A percentile compares a stretch with the other conserved stretches of the same genome.
Conservation (phyloP, 2,329 filamentous ascomycete species). For the Botryosphaeria dothidea region DNA sequence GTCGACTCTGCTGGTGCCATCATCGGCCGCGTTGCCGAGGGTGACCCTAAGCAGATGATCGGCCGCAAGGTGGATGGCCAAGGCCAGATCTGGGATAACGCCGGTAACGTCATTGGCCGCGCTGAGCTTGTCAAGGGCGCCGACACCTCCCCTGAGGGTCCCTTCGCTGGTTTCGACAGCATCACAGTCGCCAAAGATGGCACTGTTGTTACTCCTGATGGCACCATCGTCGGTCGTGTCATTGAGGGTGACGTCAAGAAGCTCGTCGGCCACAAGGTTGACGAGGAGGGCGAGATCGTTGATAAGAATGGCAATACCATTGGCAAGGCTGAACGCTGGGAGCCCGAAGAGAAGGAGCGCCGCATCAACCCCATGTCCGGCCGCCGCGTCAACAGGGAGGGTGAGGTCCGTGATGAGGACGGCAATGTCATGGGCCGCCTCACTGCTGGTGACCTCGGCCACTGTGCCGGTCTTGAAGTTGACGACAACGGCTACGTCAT, state of each 20-base stretch:
- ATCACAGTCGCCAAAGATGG: slow-evolving; percentile 60
- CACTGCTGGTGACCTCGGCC: slow-evolving; percentile 53
- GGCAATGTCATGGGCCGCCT: slow-evolving; percentile 52
- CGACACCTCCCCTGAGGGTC: slow-evolving; percentile 53
- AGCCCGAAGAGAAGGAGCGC: slow-evolving; percentile 55
- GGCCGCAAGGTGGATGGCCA: slow-evolving; percentile 64
- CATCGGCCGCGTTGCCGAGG: slow-evolving; percentile 59
- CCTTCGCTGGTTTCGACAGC: slow-evolving; percentile 61
- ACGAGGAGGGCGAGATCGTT: slow-evolving; percentile 54
- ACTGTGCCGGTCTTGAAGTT: slow-evolving; percentile 54
- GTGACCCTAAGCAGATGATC: slow-evolving; percentile 57
- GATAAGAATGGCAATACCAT: slow-evolving; percentile 57
- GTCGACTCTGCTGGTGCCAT: slow-evolving; percentile 61
- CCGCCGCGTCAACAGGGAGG: slow-evolving; percentile 55
- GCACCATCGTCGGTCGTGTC: slow-evolving; percentile 51
- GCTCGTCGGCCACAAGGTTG: slow-evolving; percentile 52
- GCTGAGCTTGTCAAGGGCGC: slow-evolving; percentile 59
- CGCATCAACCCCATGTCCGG: slow-evolving; percentile 62
- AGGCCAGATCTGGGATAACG: slow-evolving; percentile 65
- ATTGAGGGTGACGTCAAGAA: slow-evolving; percentile 54
- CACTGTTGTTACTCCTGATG: slow-evolving; percentile 49
- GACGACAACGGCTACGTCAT: slow-evolving; percentile 55
- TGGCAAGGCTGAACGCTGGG: slow-evolving; percentile 55
- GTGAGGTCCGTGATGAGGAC: slow-evolving; percentile 54
- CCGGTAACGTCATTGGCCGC: slow-evolving; percentile 61